phyloP scores from a whole-genome alignment of 371 early-diverging fungal genomes.

The Saksenaea oblongispora region DNA sequence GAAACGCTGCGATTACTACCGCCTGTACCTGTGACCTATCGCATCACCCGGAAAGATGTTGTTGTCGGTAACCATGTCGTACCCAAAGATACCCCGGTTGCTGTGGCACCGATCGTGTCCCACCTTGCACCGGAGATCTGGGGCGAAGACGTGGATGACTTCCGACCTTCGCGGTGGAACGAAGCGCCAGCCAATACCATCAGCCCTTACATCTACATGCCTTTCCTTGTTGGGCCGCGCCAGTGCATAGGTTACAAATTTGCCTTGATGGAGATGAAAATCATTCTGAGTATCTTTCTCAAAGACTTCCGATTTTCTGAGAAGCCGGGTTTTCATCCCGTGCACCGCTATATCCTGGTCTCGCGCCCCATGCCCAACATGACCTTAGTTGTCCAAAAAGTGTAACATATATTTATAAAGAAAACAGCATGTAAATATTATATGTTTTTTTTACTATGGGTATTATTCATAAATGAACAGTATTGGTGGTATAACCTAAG shows the following conservation, averaged over 20 bases:
- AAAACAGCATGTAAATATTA: neutral
- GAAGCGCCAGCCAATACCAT: constrained; percentile 25
- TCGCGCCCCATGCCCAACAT: constrained; percentile 29
- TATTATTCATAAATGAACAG: no score
- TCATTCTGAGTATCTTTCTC: constrained; percentile 23
- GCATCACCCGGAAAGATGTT: constrained; percentile 41
- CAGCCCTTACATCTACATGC: constrained; percentile 54
- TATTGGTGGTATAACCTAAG: no score
- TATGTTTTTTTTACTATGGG: no score
- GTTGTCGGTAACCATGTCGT: constrained; percentile 38
- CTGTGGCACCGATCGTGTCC: constrained; percentile 39
- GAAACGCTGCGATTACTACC: constrained; percentile 47
- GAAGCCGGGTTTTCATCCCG: constrained; percentile 19
- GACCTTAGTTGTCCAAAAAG: constrained; percentile 14
- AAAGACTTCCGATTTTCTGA: constrained; percentile 16
- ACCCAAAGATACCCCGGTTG: constrained; percentile 55
- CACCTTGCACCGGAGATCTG: constrained; percentile 56
- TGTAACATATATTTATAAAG: neutral
- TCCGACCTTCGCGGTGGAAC: constrained; percentile 67
- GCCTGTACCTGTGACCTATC: constrained; percentile 51
- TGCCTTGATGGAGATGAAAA: constrained; percentile 31
- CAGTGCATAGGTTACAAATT: constrained; percentile 28
- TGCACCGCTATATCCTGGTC: constrained; percentile 12
- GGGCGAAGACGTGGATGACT: constrained; percentile 67
- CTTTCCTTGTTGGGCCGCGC: constrained; percentile 56